Percentiles rank a stretch among this genome's conserved stretches.
These are phyloP conservation scores for Phytopythium vexans DNA, from an alignment of 352 stramenopile species.

Conservation along the genomic window DNA sequence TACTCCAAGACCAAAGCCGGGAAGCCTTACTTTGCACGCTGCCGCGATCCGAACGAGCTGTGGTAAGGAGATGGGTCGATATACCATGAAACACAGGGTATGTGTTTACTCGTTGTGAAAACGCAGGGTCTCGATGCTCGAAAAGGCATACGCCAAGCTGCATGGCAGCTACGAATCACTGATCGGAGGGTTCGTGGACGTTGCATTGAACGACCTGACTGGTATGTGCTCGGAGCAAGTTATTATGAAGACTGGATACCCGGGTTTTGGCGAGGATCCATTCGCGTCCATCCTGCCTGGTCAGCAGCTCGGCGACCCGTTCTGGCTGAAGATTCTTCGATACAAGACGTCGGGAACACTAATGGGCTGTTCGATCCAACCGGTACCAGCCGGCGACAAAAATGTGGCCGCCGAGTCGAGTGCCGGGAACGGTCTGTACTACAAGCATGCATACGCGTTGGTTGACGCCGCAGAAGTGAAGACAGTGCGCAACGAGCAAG, in stretches of 20 bases:
- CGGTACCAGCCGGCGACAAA: constrained; percentile 51
- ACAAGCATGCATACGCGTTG: constrained; percentile 87
- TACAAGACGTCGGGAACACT: constrained; percentile 85
- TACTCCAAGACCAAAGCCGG: constrained; percentile 78
- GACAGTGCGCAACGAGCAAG: constrained; percentile 38
- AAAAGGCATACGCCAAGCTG: constrained; percentile 94
- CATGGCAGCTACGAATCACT: constrained; percentile 87
- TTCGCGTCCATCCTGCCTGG: constrained; percentile 37
- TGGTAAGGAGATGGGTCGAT: constrained; percentile 40
- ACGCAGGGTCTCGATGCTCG: constrained; percentile 78
- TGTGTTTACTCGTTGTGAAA: neutral
- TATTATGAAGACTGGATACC: constrained; percentile 79
- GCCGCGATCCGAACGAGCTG: constrained; percentile 82
- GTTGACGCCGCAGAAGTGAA: constrained; percentile 76
- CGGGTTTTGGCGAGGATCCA: constrained; percentile 71
- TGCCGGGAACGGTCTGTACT: constrained; percentile 81
- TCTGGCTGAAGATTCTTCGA: constrained; percentile 75
- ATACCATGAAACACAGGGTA: neutral
- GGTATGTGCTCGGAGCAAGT: constrained; percentile 88
- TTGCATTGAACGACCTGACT: constrained; percentile 88
- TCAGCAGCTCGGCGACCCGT: constrained; percentile 53
- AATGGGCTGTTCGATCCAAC: constrained; percentile 92
- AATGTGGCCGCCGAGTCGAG: constrained; percentile 63
- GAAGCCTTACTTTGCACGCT: constrained; percentile 82
- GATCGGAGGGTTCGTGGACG: constrained; percentile 89